Conservation (phyloP, 257 asterid species). For the Salvia hispanica region DNA sequence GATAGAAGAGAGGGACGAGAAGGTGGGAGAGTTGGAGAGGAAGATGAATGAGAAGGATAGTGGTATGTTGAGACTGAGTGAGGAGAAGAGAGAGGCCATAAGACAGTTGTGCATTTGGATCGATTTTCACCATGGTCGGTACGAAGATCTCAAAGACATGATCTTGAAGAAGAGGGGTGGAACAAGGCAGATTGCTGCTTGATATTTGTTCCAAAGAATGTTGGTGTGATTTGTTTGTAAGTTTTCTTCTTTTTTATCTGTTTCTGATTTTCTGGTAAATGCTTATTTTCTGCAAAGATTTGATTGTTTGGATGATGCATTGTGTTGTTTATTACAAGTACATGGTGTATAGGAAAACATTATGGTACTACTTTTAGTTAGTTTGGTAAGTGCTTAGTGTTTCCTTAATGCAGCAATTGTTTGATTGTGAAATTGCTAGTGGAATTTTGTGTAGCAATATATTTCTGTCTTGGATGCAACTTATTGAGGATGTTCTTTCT, state of each 20-base stretch:
- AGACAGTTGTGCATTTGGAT: conserved; percentile 72
- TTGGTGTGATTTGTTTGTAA: background rate
- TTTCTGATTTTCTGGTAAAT: conserved; percentile 19
- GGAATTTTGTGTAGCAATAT: too few species aligned
- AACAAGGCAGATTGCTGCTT: conserved; percentile 52
- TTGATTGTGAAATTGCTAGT: too few species aligned
- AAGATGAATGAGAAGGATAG: conserved; percentile 60
- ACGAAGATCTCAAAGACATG: conserved; percentile 55
- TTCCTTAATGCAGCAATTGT: too few species aligned
- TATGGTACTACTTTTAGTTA: conserved; percentile 1
- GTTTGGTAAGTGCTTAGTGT: too few species aligned
- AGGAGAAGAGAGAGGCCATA: conserved; percentile 76
- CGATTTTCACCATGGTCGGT: conserved; percentile 65
- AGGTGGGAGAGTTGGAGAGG: conserved; percentile 46
- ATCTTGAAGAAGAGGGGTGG: conserved; percentile 47
- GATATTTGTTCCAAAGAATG: conserved; percentile 8
- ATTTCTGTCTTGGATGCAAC: too few species aligned
- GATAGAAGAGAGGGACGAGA: conserved; percentile 49
- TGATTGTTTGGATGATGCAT: conserved; percentile 2
- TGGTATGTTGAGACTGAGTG: conserved; percentile 56
- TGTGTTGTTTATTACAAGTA: background rate
- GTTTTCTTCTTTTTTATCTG: background rate
- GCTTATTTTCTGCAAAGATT: conserved; percentile 5
- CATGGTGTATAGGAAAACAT: conserved; percentile 35
- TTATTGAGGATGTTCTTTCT: too few species aligned